Conservation (phyloP, 1,284 basidiomycete species). For the Cystobasidium slooffiae region DNA sequence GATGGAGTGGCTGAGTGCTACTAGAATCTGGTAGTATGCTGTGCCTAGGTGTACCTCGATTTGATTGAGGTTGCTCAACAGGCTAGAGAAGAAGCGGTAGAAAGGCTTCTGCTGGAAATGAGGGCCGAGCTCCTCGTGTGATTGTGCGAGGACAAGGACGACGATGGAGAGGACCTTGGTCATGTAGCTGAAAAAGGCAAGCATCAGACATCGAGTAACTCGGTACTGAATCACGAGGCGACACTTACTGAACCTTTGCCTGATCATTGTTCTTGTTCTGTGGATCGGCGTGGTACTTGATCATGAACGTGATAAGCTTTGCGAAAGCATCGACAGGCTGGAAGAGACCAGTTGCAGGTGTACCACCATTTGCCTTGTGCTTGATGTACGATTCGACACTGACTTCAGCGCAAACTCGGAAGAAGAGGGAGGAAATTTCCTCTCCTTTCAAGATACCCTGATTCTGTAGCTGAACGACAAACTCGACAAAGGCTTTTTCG, state of each 20-base stretch:
- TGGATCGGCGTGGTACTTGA: conserved; percentile 98
- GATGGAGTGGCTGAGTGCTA: conserved; percentile 85
- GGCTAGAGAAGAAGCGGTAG: conserved; percentile 96
- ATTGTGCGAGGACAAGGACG: conserved; percentile 90
- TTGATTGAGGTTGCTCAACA: conserved; percentile 85
- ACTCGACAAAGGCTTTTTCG: conserved; percentile 96
- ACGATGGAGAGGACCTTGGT: conserved; percentile 98
- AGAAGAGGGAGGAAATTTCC: conserved; percentile 96
- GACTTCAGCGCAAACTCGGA: conserved; percentile 94
- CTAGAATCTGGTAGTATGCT: conserved; percentile 85
- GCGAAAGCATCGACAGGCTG: conserved; percentile 95
- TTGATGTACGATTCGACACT: conserved; percentile 91
- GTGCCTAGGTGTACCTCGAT: conserved; percentile 79
- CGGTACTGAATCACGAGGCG: background rate
- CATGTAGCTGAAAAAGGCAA: conserved; percentile 64
- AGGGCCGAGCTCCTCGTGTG: conserved; percentile 89
- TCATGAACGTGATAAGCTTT: conserved; percentile 92
- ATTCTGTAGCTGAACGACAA: conserved; percentile 92
- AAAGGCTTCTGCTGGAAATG: conserved; percentile 97
- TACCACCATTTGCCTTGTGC: conserved; percentile 76
- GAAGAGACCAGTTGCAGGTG: conserved; percentile 71
- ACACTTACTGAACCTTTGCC: conserved; percentile 75
- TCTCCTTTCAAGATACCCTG: conserved; percentile 96
- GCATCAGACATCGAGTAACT: background rate
- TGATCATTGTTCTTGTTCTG: conserved; percentile 82